Base-by-base conservation (phyloP, 2,329 filamentous ascomycete species). In the Exutisphaerella laricina region DNA sequence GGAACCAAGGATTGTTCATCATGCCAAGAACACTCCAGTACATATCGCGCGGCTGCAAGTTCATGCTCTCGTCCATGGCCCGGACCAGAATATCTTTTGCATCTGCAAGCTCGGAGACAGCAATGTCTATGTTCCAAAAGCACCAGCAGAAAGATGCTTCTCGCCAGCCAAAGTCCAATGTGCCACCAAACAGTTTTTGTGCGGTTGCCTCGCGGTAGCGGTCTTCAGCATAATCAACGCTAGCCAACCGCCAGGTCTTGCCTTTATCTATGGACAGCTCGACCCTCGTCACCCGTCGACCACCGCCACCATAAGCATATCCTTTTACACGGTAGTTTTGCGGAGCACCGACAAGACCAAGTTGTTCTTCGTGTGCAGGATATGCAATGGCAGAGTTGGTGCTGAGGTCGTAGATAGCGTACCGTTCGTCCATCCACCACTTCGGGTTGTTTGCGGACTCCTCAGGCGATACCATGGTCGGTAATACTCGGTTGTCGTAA, bases 1-100 rank as follows among this genome's bases (percentile, higher is more conserved):
- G 76, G 63, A 84, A 96, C 89, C 89, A 96, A 0, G 87, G 85
- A 56, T 95, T 95, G 66, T 95, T 95, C 89, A 96, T 95, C 89
- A 96, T 96, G 0, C 89, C 88, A 28, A 95, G 69, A 2, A 94
- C 88, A 47, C 80, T 88, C 89, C 89, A 96, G 67, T 95, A 95
- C 86, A 95, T 92, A 58, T 96, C 89, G 48, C 86, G 76, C 4
- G 89, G 89, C 61, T 94, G 88, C 0, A 86, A 71, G 64, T 85
- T 86, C 78, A 95, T 83, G 41, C 82, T 78, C 52, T 95, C 89
- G 55, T 96, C 89, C 88, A 95, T 94, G 4, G 83, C 84, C 32
- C 89, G 76, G 4, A 94, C 80, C 58, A 94, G 74, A 26, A 96
- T 79, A 56, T 88, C 87, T 31, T 80, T 76, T 1, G 85, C 77